Evolutionary conservation across 768 basidiomycete genomes (phyloP), one percentile per base, ranked within the genome.

Genomic region (Dendrothele bispora): DNA sequence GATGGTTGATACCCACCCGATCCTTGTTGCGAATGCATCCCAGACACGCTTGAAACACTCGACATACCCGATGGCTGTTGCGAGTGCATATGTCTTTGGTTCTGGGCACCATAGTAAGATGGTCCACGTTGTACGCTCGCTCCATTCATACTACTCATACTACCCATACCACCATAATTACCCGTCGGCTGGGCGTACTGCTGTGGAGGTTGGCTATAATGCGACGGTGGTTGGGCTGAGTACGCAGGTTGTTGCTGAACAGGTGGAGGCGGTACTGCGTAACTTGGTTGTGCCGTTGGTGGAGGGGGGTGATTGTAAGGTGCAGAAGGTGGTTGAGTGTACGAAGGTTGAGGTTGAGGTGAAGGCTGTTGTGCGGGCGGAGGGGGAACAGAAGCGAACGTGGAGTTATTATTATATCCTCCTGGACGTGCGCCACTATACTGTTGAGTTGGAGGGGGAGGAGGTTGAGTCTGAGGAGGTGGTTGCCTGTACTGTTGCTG

Each of bases 341-440:
- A 29, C 5, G 54, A 55, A 8, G 63, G 50, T n/a, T 47, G 34
- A 27, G 39, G 22, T 7, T 28, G 39, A 14, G 46, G 50, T 11
- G 50, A 38, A 30, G 46, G 32, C 18, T 37, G 37, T n/a, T 30
- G 26, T 30, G 24, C 30, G 11, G 30, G 8, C 17, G 43, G 43
- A 12, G 25, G 43, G 52, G 43, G 53, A 72, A 79, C 52, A 50
- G 61, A 34, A 78, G 66, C 1, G 73, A 65, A 39, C 73, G 72
- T 25, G 67, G 71, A 6, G 66, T 60, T 10, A 72, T 61, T 28
- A 74, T 66, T 55, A 62, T n/a, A n/a, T n/a, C n/a, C n/a, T n/a
- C n/a, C n/a, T n/a, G n/a, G n/a, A n/a, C n/a, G 59, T 30, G 59
- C 69, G 29, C n/a, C n/a, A n/a, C n/a, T n/a, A n/a, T n/a, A 66